Evolutionary conservation across 768 basidiomycete species (phyloP).

Genomic region (Russula sp.): DNA sequence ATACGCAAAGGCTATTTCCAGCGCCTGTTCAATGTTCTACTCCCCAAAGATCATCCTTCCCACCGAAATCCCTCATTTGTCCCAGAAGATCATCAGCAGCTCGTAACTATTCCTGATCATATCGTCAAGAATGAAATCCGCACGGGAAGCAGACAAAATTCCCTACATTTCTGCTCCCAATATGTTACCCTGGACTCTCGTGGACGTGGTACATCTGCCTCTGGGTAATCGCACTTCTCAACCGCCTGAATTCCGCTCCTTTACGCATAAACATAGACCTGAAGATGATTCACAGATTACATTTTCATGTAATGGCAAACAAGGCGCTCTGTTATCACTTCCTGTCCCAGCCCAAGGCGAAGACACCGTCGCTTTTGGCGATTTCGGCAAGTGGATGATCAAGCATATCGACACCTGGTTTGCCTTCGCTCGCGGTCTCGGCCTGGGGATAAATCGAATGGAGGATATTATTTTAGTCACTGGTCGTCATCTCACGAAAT

Average conservation of each 20-base stretch:
- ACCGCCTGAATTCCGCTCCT: neutral
- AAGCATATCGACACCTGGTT: neutral
- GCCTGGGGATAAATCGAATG: neutral
- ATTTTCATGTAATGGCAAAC: neutral
- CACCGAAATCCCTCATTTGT: neutral
- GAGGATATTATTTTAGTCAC: neutral
- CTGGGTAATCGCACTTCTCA: neutral
- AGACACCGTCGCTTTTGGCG: neutral
- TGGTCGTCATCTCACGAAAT: neutral
- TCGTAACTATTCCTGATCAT: neutral
- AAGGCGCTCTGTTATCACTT: neutral
- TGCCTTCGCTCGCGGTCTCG: neutral
- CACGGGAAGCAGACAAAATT: neutral
- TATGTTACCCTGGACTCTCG: neutral
- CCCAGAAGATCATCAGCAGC: neutral
- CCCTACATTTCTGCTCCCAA: neutral
- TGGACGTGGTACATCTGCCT: neutral
- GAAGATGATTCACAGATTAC: neutral
- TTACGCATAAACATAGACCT: neutral
- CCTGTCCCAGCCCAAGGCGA: neutral
- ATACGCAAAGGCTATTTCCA: slow-evolving; percentile 2
- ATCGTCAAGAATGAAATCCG: neutral
- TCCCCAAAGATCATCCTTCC: neutral
- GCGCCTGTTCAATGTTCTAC: neutral
- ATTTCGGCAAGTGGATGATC: slow-evolving; percentile 1